Conservation (phyloP, 768 basidiomycete species). For the Dioszegia aurantiaca region DNA sequence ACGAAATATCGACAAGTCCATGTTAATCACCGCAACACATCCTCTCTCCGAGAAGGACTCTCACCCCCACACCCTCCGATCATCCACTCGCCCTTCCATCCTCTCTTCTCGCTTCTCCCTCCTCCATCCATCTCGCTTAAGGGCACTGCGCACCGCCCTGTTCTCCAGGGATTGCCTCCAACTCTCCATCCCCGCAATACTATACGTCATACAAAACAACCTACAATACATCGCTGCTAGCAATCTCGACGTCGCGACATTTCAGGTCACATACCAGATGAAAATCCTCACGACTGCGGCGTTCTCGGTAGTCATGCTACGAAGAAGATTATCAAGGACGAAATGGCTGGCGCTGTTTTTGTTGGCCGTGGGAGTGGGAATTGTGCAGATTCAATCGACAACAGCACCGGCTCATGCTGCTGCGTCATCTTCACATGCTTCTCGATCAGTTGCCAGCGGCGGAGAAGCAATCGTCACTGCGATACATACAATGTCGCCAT, state of each 20-base stretch:
- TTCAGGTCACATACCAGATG: constrained; percentile 97
- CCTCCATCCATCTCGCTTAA: constrained; percentile 55
- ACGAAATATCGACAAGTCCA: constrained; percentile 58
- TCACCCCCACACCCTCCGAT: constrained; percentile 7
- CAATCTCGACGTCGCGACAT: constrained; percentile 90
- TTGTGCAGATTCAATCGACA: constrained; percentile 80
- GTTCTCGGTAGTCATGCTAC: constrained; percentile 77
- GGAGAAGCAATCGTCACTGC: neutral
- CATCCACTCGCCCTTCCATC: neutral
- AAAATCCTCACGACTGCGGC: constrained; percentile 91
- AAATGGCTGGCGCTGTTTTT: constrained; percentile 85
- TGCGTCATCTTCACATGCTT: neutral
- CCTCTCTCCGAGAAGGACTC: constrained; percentile 11
- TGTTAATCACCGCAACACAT: constrained; percentile 24
- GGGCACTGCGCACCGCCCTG: constrained; percentile 64
- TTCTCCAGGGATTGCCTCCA: constrained; percentile 96
- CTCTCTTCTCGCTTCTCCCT: constrained; percentile 18
- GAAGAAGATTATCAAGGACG: constrained; percentile 66
- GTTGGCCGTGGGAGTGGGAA: constrained; percentile 81
- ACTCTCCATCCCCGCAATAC: constrained; percentile 89
- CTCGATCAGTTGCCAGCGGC: constrained; percentile 52
- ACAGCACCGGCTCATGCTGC: constrained; percentile 22
- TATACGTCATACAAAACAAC: constrained; percentile 94
- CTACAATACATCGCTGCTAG: constrained; percentile 91
- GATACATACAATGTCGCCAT: constrained; percentile 62